A percentile compares a stretch with the other conserved stretches of the same genome.
Evolutionary conservation across 139 green algal species (phyloP).

Genomic region (Volvox reticuliferus): DNA sequence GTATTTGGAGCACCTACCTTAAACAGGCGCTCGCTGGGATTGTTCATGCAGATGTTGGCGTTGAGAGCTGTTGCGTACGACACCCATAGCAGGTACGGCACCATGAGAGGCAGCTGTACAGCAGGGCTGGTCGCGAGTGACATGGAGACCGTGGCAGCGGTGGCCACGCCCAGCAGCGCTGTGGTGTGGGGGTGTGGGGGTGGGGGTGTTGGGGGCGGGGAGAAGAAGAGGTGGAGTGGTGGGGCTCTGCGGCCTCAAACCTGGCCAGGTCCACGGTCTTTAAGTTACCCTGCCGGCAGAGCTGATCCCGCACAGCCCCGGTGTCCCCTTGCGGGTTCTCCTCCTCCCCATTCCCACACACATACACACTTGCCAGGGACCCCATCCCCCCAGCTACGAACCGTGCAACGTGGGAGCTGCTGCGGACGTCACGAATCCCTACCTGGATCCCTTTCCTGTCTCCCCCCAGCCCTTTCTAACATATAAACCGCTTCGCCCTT

Average conservation of each 20-base stretch:
- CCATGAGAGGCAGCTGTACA: slow-evolving; percentile 58
- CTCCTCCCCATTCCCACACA: neutral
- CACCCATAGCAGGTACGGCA: slow-evolving; percentile 64
- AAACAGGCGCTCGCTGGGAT: slow-evolving; percentile 43
- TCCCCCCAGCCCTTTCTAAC: too few species aligned
- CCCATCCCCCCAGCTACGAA: too few species aligned
- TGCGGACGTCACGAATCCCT: neutral
- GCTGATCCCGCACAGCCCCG: too few species aligned
- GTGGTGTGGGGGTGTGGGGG: neutral
- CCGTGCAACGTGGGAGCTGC: too few species aligned
- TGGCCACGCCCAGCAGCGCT: slow-evolving; percentile 62
- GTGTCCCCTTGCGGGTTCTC: neutral
- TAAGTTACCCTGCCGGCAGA: too few species aligned
- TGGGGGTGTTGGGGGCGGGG: neutral
- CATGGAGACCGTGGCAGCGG: slow-evolving; percentile 59
- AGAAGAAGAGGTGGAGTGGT: neutral
- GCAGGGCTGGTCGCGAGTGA: neutral
- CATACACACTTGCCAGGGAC: neutral
- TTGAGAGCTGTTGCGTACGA: slow-evolving; percentile 48
- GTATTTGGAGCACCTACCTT: slow-evolving; percentile 19
- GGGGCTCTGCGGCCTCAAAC: neutral
- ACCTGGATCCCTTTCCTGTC: neutral
- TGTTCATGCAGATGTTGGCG: slow-evolving; percentile 37
- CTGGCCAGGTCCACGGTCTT: too few species aligned
- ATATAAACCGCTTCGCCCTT: neutral